A percentile compares a stretch with the other conserved stretches of the same genome.
phyloP scores from a whole-genome alignment of 208 protist genomes.

The Herpetomonas tarakana region DNA sequence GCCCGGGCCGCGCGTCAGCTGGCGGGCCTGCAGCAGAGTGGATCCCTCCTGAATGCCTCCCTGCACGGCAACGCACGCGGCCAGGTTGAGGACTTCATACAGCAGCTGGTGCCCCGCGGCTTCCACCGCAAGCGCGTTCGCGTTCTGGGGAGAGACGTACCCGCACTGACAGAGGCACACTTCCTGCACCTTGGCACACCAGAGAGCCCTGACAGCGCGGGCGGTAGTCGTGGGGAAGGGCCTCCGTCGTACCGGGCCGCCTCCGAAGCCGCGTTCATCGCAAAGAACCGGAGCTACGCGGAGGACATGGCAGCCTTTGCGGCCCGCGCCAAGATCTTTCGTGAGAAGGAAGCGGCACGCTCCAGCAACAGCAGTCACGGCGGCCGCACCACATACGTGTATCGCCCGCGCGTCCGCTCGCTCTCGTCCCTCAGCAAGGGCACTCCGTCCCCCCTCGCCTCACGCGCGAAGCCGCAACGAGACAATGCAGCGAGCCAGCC shows the following conservation, averaged over 20 bases:
- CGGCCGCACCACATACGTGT: background rate
- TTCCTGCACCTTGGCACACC: slow-evolving; percentile 1
- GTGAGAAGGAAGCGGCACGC: background rate
- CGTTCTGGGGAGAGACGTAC: background rate
- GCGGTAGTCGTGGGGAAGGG: no score
- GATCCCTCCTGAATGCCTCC: background rate
- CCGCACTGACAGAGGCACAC: background rate
- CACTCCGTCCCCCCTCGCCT: no score
- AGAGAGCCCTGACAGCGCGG: no score
- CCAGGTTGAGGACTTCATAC: background rate
- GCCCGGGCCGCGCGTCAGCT: background rate
- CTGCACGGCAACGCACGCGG: background rate
- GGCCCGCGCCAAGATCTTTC: background rate
- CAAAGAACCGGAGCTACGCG: background rate
- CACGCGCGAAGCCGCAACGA: no score
- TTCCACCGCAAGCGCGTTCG: background rate
- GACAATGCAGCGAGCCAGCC: no score
- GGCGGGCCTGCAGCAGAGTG: background rate
- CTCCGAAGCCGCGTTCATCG: background rate
- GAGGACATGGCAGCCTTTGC: background rate
- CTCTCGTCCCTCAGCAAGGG: no score
- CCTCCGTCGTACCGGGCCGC: background rate
- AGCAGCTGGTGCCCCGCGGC: background rate
- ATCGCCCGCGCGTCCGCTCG: background rate
- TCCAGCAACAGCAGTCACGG: background rate